Base-by-base conservation (phyloP, 2,329 filamentous ascomycete genomes). In the Claviceps pusilla region DNA sequence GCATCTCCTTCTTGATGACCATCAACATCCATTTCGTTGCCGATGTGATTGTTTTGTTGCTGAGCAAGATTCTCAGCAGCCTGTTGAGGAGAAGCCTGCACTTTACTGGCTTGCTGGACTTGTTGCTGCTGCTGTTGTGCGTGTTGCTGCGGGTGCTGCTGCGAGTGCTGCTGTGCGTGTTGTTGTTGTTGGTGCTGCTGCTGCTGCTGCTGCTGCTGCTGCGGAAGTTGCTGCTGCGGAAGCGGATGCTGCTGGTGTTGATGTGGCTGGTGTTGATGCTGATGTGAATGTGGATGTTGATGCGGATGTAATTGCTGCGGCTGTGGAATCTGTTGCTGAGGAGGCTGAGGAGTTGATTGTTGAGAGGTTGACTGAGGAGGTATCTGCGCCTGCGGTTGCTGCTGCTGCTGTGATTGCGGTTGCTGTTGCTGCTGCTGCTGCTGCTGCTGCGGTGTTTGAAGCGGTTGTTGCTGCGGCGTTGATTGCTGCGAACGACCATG, bases 21-120 rank as follows among this genome's bases (percentile, higher is more conserved):
- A 54, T 78, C 76, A 52, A 78, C 69, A 7, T 80, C 77, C 70
- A 80, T 76, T 28, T 74, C 70, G 39, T 77, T 76, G 28, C 69
- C 69, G 10, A 67, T 69, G 55, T 74, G 70, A 5, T 64, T 60
- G 45, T 76, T 73, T 54, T 71, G 70, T 49, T 68, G 67, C 54
- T 70, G 68, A 11, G 66, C 63, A 16, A 66, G 63, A 39, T 70
- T 68, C 48, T 70, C 67, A 5, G 64, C 59, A 54, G 67, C 66
- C 50, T 60, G 61, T 51, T 65, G 66, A 3, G 62, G 59, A 35
- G 60, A 71, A 9, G 63, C 59, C 50, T 65, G 64, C 11, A 59
- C 61, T 42, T 65, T 60, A 55, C 62, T 70, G 9, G 60, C 58
- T 52, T 75, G 71, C 54, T 64, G 62, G 4, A 57, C 62, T 45